A percentile compares a stretch with the other conserved stretches of the same genome.
phyloP scores from a whole-genome alignment of 1,284 basidiomycete species.

The Ustilago lituana region DNA sequence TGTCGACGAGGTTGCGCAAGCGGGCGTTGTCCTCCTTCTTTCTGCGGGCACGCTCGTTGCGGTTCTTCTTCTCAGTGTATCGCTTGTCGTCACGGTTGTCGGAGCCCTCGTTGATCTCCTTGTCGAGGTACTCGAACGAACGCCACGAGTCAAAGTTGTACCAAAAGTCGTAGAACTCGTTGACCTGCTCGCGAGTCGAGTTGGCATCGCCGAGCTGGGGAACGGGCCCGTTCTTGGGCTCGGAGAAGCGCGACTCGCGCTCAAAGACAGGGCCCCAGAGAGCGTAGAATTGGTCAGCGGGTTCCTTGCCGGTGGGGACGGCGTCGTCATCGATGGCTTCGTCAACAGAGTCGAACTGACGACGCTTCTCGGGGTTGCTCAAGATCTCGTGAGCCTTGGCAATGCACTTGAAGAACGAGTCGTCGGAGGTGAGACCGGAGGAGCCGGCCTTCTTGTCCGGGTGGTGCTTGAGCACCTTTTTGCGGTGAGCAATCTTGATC shows the following conservation, averaged over 20 bases:
- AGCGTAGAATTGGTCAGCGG: slow-evolving; percentile 74
- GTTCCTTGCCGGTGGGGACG: slow-evolving; percentile 66
- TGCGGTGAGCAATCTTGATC: slow-evolving; percentile 97
- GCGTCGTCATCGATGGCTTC: slow-evolving; percentile 79
- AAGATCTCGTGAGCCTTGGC: slow-evolving; percentile 95
- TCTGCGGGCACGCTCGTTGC: slow-evolving; percentile 89
- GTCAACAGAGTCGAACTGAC: slow-evolving; percentile 97
- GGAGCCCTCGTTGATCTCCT: slow-evolving; percentile 97
- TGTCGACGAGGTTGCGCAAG: slow-evolving; percentile 86
- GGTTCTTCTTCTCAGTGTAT: slow-evolving; percentile 99
- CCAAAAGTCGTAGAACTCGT: slow-evolving; percentile 98
- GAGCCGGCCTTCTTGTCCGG: slow-evolving; percentile 94
- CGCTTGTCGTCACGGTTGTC: slow-evolving; percentile 98
- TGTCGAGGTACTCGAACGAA: slow-evolving; percentile 97
- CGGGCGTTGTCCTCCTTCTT: slow-evolving; percentile 99
- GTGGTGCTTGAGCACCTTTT: slow-evolving; percentile 98
- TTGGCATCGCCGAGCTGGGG: slow-evolving; percentile 80
- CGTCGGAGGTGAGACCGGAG: slow-evolving; percentile 83
- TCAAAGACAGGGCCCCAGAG: slow-evolving; percentile 82
- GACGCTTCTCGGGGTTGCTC: slow-evolving; percentile 83
- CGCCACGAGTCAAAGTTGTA: slow-evolving; percentile 99
- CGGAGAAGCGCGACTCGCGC: slow-evolving; percentile 88
- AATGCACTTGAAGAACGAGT: slow-evolving; percentile 99
- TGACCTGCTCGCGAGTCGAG: slow-evolving; percentile 82
- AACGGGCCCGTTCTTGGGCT: slow-evolving; percentile 79